phyloP scores from a whole-genome alignment of 2,329 filamentous ascomycete genomes.

The Claviceps paspali region DNA sequence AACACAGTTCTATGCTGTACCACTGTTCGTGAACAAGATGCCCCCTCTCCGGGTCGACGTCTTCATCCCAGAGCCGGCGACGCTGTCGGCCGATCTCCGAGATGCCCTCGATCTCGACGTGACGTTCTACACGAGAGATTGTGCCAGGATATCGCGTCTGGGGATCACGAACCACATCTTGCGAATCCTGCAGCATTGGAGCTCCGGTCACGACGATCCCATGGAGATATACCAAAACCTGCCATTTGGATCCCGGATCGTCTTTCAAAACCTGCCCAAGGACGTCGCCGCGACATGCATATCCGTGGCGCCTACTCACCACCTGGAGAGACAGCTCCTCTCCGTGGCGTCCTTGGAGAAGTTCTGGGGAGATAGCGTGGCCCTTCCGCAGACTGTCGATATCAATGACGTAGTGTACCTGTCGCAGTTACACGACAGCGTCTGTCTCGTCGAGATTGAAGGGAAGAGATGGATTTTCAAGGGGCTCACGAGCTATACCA shows the following conservation, averaged over 20 bases:
- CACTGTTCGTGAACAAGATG: slow-evolving; percentile 30
- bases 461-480: slow-evolving; percentile 38
- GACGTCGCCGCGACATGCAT: slow-evolving; percentile 31
- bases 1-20: slow-evolving; percentile 41
- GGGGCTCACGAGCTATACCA: slow-evolving; percentile 38
- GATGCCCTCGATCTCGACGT: slow-evolving; percentile 30
- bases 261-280: slow-evolving; percentile 34
- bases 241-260: slow-evolving; percentile 43
- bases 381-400: slow-evolving; percentile 31
- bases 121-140: slow-evolving; percentile 41
- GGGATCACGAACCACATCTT: slow-evolving; percentile 39
- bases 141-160: slow-evolving; percentile 28
- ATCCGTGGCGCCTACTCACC: slow-evolving; percentile 31
- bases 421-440: slow-evolving; percentile 42
- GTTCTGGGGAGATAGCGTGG: slow-evolving; percentile 27
- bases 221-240: slow-evolving; percentile 25
- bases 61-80: slow-evolving; percentile 36
- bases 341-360: slow-evolving; percentile 24
- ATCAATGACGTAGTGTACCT: slow-evolving; percentile 34
- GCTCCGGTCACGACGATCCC: slow-evolving; percentile 16
- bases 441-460: slow-evolving; percentile 35
- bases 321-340: slow-evolving; percentile 37
- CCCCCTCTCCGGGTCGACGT: slow-evolving; percentile 41
- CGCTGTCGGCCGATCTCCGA: slow-evolving; percentile 25
- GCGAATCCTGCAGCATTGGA: slow-evolving; percentile 38